Evolutionary conservation across 1,139 yeast species (phyloP).

Genomic region (Maudiozyma humilis): DNA sequence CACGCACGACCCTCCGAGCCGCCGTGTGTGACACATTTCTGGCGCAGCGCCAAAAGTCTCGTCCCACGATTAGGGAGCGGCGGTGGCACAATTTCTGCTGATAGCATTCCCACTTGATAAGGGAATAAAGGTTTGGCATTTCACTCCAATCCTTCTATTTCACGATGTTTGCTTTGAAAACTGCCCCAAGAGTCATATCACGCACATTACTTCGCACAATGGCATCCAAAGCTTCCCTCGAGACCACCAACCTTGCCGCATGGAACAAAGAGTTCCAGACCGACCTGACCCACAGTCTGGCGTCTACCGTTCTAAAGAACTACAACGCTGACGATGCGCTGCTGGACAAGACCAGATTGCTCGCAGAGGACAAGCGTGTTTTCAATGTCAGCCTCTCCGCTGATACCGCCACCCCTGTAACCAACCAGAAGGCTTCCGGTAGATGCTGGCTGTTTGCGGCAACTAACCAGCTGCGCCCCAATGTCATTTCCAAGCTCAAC

Average conservation of each 20-base stretch:
- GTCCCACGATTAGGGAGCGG: too few species aligned
- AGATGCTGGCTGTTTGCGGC: constrained; percentile 88
- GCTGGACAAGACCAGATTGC: constrained; percentile 28
- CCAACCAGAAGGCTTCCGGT: constrained; percentile 68
- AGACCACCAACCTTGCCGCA: constrained; percentile 20
- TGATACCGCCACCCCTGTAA: constrained; percentile 52
- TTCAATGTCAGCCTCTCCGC: constrained; percentile 54
- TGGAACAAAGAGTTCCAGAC: constrained; percentile 32
- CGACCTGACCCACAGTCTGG: constrained; percentile 33
- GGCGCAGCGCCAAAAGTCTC: too few species aligned
- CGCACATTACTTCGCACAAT: not conserved
- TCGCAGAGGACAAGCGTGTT: constrained; percentile 27
- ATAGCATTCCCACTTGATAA: too few species aligned
- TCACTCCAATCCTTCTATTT: too few species aligned
- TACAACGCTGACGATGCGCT: constrained; percentile 32
- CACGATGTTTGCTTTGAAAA: too few species aligned
- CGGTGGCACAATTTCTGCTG: too few species aligned
- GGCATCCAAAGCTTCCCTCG: constrained; percentile 18
- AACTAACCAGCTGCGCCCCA: constrained; percentile 59
- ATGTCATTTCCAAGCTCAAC: constrained; percentile 53
- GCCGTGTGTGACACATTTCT: too few species aligned
- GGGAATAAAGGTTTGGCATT: too few species aligned
- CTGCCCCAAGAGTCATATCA: not conserved
- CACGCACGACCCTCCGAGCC: too few species aligned
- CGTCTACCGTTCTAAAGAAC: constrained; percentile 35